Base-by-base conservation (phyloP, 306 rosid genomes). In the Vigna radiata region DNA sequence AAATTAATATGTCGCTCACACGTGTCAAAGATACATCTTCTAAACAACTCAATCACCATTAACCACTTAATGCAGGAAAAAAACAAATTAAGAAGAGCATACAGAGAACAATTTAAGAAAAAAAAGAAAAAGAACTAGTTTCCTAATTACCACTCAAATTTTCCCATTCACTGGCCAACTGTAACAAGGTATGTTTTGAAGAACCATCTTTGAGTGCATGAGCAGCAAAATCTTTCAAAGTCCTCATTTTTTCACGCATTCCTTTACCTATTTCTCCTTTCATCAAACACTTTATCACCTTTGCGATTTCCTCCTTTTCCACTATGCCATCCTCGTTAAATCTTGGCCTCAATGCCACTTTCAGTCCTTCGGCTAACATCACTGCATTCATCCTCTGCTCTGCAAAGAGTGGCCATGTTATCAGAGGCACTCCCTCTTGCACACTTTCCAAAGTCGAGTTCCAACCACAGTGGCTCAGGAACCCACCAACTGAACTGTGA, bases 321-420 rank as follows among this genome's bases (percentile, higher is more conserved):
- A 60, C 67, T 14, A 60, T 60, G 43, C 67, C 67, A 60, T 60
- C 67, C 2, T 29, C 67, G 10, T 60, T 60, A 60, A 60, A 29
- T 7, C 7, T 60, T 31, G 67, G 44, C 21, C 43, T 60, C 43
- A 60, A 14, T 14, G 67, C 67, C 21, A 60, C 67, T 7, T 60
- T 31, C 2, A 60, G 67, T 6, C 19, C 67, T 29, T 27, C 21
- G 0, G 12, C 17, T 60, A 60, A 60, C 41, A 60, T 6, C 44
- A 15, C 67, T 27, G 67, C 67, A 31, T 60, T 60, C 67, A 60
- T 60, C 1, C 13, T 60, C 43, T 60, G 67, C 6, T 60, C 67
- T 7, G 67, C 67, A 60, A 60, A 60, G 19, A 60, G 43, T 60
- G 67, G 67, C 67, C 67, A 60, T 1, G 67, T 60, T 60, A 60